These are phyloP conservation scores for Yarrowia bubula DNA, from an alignment of 805 yeast species.

Conservation along the genomic window DNA sequence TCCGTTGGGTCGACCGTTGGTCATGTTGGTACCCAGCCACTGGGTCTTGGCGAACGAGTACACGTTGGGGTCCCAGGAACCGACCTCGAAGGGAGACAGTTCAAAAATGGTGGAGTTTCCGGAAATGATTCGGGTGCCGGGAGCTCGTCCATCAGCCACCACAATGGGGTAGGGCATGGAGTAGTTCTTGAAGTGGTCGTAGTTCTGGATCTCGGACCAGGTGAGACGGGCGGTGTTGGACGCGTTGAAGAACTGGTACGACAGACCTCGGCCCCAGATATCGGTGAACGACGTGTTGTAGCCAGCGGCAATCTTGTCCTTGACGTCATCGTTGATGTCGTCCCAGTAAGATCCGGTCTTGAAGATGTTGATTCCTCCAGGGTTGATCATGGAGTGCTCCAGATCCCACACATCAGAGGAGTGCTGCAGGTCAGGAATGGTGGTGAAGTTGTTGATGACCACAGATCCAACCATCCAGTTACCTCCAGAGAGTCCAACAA, in stretches of 20 bases:
- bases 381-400: conserved; percentile 55
- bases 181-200: conserved; percentile 58
- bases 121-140: conserved; percentile 51
- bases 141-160: conserved; percentile 48
- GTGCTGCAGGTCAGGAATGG: conserved; percentile 58
- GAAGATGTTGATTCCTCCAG: conserved; percentile 61
- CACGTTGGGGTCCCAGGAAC: conserved; percentile 84
- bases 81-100: conserved; percentile 65
- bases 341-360: conserved; percentile 53
- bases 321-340: conserved; percentile 46
- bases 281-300: conserved; percentile 68
- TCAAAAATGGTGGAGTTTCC: conserved; percentile 62
- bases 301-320: conserved; percentile 61
- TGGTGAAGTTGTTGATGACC: conserved; percentile 66
- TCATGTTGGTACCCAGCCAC: conserved; percentile 66
- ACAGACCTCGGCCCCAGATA: conserved; percentile 76
- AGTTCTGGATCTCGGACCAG: conserved; percentile 56
- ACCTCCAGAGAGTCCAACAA: conserved; percentile 80
- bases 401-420: conserved; percentile 63
- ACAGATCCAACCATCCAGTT: conserved; percentile 73
- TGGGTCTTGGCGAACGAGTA: conserved; percentile 62
- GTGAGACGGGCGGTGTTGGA: conserved; percentile 64
- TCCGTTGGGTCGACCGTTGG: conserved; percentile 54
- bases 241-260: conserved; percentile 68
- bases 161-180: conserved; percentile 72